Conservation (phyloP, 108 stramenopile genomes). For the Cyclotella sp. region DNA sequence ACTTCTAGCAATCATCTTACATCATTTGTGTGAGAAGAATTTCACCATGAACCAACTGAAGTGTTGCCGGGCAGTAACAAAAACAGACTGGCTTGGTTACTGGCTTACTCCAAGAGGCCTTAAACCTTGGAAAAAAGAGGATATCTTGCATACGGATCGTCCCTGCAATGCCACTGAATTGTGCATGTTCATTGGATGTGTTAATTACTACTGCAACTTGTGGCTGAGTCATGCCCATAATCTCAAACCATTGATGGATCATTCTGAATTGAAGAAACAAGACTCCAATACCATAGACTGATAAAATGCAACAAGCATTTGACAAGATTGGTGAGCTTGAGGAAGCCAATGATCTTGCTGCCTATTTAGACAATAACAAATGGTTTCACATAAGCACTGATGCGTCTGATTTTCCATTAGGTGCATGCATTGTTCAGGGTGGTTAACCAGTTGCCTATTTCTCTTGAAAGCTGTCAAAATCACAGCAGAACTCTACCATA, state of each 20-base stretch:
- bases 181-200: conserved; percentile 47
- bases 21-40: conserved; percentile 25
- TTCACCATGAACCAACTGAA: conserved; percentile 58
- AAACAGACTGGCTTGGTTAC: conserved; percentile 64
- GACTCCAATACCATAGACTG: too few species aligned
- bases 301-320: conserved; percentile 21
- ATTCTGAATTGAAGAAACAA: background rate
- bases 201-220: conserved; percentile 46
- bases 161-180: too few species aligned
- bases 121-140: conserved; percentile 48
- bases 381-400: conserved; percentile 32
- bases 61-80: conserved; percentile 59
- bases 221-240: conserved; percentile 46
- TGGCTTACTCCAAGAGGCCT: conserved; percentile 53
- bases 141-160: conserved; percentile 35
- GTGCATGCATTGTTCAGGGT: conserved; percentile 13
- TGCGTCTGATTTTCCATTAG: conserved; percentile 38
- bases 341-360: conserved; percentile 19
- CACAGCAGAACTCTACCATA: conserved; percentile 28
- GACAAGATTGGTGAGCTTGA: conserved; percentile 23
- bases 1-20: conserved; percentile 3
- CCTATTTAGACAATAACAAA: conserved; percentile 48
- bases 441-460: conserved; percentile 24
- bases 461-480: conserved; percentile 10
- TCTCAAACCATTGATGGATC: too few species aligned